These are phyloP conservation scores for Vigna radiata DNA, from an alignment of 306 rosid species.

Conservation along the genomic window DNA sequence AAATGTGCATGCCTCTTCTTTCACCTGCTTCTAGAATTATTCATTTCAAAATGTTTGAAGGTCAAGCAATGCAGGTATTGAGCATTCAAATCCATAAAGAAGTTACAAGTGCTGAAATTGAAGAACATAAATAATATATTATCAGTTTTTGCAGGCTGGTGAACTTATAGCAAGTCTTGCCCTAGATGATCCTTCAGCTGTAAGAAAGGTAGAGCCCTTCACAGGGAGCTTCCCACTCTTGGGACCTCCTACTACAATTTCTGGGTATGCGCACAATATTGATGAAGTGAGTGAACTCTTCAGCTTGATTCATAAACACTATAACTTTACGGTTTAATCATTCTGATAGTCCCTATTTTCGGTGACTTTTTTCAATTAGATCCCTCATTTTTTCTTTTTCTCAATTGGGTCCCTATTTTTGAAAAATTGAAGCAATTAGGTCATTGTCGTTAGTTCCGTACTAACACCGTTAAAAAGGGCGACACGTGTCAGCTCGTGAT, in stretches of 20 bases:
- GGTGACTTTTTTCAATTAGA: too few relatives aligned
- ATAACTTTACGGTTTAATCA: too few relatives aligned
- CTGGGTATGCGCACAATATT: conserved; percentile 93
- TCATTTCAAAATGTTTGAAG: conserved; percentile 91
- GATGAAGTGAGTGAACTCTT: conserved; percentile 71
- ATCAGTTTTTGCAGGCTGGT: conserved; percentile 71
- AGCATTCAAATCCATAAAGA: conserved; percentile 30
- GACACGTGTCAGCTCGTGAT: too few relatives aligned
- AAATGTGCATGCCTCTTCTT: conserved; percentile 99
- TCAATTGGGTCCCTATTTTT: too few relatives aligned
- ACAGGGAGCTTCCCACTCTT: conserved; percentile 82
- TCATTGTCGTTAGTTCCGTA: too few relatives aligned
- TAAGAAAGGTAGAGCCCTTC: conserved; percentile 91
- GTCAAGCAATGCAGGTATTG: conserved; percentile 98
- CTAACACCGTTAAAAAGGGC: too few relatives aligned
- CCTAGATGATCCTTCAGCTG: conserved; percentile 96
- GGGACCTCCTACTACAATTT: conserved; percentile 92
- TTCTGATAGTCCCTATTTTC: too few relatives aligned
- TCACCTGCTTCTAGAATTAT: conserved; percentile 95
- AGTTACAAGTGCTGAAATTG: conserved; percentile 19
- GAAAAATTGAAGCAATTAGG: too few relatives aligned
- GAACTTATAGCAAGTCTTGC: conserved; percentile 95
- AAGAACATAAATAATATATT: conserved; percentile 13
- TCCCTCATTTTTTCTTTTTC: too few relatives aligned
- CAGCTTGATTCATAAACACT: conserved; percentile 25